Base-by-base conservation (phyloP, 345 rosid species). In the Cardamine chenopodiifolia region DNA sequence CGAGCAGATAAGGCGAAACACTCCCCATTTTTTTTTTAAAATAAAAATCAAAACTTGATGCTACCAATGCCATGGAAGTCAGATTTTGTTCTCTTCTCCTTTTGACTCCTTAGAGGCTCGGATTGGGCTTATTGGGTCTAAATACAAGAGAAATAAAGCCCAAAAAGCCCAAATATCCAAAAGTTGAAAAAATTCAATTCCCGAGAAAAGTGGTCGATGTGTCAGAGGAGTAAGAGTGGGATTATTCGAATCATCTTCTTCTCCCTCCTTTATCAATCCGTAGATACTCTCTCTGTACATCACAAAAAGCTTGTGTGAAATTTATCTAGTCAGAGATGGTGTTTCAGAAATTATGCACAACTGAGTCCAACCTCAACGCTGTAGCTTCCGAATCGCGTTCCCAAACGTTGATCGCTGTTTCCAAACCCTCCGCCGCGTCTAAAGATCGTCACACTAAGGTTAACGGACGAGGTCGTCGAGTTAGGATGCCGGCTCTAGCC, bases 391-490 rank as follows among this genome's bases (percentile, higher is more conserved):
- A 75, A 40, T 28, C 74, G 37, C 62, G 35, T 45, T 60, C 79
- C 25, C 22, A 34, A 58, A 15, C 72, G 55, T 57, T 26, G 49
- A 68, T 74, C 73, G 23, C 65, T 60, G 55, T 55, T 76, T 13
- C 82, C 74, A 82, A 75, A 68, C n/a, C 77, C 66, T 0, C 81
- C 52, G 42, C 74, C n/a, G 56, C 64, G 7, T 55, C 89, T 19
- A 84, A 73, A 47, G 96, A 90, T 82, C 91, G 93, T 18, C 96
- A 88, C 71, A 82, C 86, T 53, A 90, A 88, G 62, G 90, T 90
- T 25, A 81, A 90, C 69, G 91, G 93, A 75, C 64, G 93, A 40
- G 88, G 96, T 23, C 87, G 91, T 58, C 83, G 93, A 9, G 88
- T 90, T 7, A 88, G 93, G 68, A 83, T 88, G 85, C 90, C 91